Percentiles rank a stretch among this genome's conserved stretches.
These are phyloP conservation scores for Phytophthora melonis DNA, from an alignment of 352 stramenopile genomes.

Conservation along the genomic window DNA sequence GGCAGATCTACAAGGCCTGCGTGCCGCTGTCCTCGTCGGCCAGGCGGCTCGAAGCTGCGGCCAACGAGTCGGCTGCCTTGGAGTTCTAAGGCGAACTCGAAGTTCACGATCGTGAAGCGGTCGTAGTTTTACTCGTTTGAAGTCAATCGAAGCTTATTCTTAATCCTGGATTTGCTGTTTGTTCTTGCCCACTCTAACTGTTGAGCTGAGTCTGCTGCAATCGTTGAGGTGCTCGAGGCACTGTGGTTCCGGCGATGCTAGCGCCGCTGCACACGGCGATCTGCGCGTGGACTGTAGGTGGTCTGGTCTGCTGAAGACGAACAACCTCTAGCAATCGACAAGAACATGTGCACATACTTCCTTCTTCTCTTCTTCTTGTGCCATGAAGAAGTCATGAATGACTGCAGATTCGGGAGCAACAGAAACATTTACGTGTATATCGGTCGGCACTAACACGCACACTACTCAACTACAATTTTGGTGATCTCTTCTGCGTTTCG, in stretches of 20 bases:
- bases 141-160: constrained; percentile 11
- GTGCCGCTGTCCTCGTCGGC: constrained; percentile 42
- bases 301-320: neutral
- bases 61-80: constrained; percentile 35
- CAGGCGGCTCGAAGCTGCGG: constrained; percentile 27
- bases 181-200: constrained; percentile 5
- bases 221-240: constrained; percentile 14
- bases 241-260: constrained; percentile 24
- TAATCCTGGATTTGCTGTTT: constrained; percentile 1
- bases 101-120: constrained; percentile 1
- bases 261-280: constrained; percentile 6
- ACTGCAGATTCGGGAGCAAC: neutral
- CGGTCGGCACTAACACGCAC: neutral
- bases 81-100: constrained; percentile 26
- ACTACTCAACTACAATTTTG: neutral
- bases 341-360: too few species aligned
- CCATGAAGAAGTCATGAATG: too few species aligned
- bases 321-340: neutral
- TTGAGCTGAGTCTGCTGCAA: neutral
- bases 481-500: neutral
- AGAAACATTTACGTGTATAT: neutral
- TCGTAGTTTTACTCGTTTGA: constrained; percentile 22
- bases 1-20: constrained; percentile 65
- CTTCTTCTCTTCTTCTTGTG: too few species aligned
- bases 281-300: neutral